Percentiles rank a stretch among this genome's conserved stretches.
Conservation (phyloP, 176 grass and related monocot genomes). For the Cenchrus americanus region DNA sequence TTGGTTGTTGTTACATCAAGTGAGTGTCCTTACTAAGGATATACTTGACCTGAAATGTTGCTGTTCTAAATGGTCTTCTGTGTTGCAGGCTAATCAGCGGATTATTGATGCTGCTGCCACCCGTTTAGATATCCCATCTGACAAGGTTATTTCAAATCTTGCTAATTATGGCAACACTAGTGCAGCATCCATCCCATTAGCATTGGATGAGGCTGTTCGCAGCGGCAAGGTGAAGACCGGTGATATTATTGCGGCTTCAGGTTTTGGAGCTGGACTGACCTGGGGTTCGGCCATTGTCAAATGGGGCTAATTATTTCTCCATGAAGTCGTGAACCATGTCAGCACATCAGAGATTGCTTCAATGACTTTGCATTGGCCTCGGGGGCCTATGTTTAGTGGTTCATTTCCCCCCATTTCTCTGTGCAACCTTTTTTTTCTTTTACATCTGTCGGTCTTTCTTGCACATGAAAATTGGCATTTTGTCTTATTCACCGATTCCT, state of each 20-base stretch:
- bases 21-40: slow-evolving; percentile 43
- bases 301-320: slow-evolving; percentile 54
- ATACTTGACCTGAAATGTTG: not conserved
- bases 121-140: slow-evolving; percentile 72
- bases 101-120: slow-evolving; percentile 90
- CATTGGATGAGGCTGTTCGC: slow-evolving; percentile 87
- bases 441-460: slow-evolving; percentile 22
- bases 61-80: slow-evolving; percentile 5
- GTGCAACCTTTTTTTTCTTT: slow-evolving; percentile 34
- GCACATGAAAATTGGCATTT: slow-evolving; percentile 45
- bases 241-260: slow-evolving; percentile 69
- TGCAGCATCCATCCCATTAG: slow-evolving; percentile 92
- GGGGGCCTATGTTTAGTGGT: not conserved
- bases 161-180: slow-evolving; percentile 93
- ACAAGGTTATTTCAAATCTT: slow-evolving; percentile 95
- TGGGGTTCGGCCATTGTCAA: slow-evolving; percentile 86
- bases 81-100: slow-evolving; percentile 76
- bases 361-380: slow-evolving; percentile 19
- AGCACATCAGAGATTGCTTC: slow-evolving; percentile 29
- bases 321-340: not conserved
- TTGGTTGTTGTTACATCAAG: slow-evolving; percentile 97
- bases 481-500: slow-evolving; percentile 45
- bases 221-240: slow-evolving; percentile 76
- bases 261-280: slow-evolving; percentile 95
- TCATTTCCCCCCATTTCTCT: slow-evolving; percentile 33